A percentile compares a stretch with the other conserved stretches of the same genome.
Evolutionary conservation across 2,329 filamentous ascomycete species (phyloP).

Genomic region (Cylindrodendrum hubeiense): DNA sequence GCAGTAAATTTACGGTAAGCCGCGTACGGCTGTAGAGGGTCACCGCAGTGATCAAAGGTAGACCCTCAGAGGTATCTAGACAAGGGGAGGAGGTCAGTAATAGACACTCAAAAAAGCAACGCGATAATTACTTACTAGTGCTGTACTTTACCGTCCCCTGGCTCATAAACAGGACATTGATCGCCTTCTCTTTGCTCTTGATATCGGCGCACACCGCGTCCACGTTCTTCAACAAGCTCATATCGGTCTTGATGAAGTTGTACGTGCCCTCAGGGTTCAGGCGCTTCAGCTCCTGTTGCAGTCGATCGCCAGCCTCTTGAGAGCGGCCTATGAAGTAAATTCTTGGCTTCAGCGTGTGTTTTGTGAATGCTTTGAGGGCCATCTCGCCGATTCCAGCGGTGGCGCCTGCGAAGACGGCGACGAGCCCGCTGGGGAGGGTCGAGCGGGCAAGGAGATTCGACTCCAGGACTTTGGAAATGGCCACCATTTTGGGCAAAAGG

Average conservation of each 20-base stretch:
- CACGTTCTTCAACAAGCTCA: conserved; percentile 63
- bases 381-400: conserved; percentile 67
- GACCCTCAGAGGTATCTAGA: conserved; percentile 68
- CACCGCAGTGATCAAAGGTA: conserved; percentile 64
- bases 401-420: conserved; percentile 65
- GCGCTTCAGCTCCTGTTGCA: conserved; percentile 55
- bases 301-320: conserved; percentile 49
- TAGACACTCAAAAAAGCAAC: neutral
- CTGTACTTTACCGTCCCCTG: conserved; percentile 50
- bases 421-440: conserved; percentile 40
- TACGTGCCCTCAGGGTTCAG: conserved; percentile 59
- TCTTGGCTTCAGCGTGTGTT: conserved; percentile 54
- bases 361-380: conserved; percentile 60
- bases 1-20: conserved; percentile 68
- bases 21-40: conserved; percentile 70
- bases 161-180: conserved; percentile 62
- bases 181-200: conserved; percentile 53
- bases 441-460: conserved; percentile 27
- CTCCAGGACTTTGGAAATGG: conserved; percentile 27
- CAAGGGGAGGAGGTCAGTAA: neutral
- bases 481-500: conserved; percentile 24
- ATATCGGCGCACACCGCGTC: conserved; percentile 62
- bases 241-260: conserved; percentile 62
- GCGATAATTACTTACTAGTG: conserved; percentile 22
- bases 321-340: conserved; percentile 66